These are phyloP conservation scores for Alternaria novae-zelandiae DNA, from an alignment of 2,329 filamentous ascomycete species.

Conservation along the genomic window DNA sequence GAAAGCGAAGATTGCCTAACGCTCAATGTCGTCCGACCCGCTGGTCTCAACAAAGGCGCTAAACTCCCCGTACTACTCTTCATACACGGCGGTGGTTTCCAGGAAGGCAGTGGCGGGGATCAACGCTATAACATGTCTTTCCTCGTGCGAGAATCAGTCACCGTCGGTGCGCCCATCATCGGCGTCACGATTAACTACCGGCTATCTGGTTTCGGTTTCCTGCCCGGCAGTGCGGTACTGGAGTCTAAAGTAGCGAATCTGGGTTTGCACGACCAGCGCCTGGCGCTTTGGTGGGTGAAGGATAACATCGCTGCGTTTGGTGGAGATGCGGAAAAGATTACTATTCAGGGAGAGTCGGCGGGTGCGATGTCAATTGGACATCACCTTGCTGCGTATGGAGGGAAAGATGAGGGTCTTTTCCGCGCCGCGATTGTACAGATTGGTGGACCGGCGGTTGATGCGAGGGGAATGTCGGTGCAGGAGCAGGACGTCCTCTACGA, in stretches of 20 bases:
- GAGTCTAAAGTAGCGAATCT: not conserved
- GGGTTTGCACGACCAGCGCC: not conserved
- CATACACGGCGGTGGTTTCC: not conserved
- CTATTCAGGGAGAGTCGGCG: conserved; percentile 64
- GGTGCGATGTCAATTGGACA: conserved; percentile 60
- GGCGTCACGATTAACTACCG: not conserved
- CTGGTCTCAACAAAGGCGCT: not conserved
- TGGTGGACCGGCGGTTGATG: not conserved
- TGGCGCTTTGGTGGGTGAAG: conserved; percentile 52
- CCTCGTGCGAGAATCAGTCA: not conserved
- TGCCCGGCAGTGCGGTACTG: not conserved
- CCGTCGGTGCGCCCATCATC: not conserved
- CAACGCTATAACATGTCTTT: not conserved
- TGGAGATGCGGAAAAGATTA: conserved; percentile 57
- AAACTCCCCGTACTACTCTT: not conserved
- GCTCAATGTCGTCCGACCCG: not conserved
- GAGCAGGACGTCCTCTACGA: not conserved
- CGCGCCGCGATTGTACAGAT: not conserved
- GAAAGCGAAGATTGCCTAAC: not conserved
- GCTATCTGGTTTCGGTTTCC: not conserved
- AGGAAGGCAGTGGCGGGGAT: not conserved
- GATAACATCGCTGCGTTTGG: conserved; percentile 60
- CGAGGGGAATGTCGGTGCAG: conserved; percentile 11
- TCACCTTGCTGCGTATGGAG: conserved; percentile 41
- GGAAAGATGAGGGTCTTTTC: conserved; percentile 23